phyloP scores from a whole-genome alignment of 495 filamentous ascomycete species.

The Penicillium flavigenum region DNA sequence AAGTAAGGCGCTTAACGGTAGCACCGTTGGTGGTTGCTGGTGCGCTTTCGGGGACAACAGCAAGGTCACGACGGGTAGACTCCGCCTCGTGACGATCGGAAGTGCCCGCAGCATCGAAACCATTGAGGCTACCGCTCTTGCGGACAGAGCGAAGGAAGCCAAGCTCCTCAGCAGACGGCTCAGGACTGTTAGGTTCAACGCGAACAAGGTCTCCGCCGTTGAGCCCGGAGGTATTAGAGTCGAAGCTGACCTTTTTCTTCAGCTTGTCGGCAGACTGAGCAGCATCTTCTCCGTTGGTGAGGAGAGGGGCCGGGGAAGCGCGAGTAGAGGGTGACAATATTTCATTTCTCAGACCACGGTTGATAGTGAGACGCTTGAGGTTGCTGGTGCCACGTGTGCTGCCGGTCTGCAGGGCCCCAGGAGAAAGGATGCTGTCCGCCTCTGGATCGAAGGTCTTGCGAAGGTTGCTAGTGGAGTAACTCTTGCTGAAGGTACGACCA shows the following conservation, averaged over 20 bases:
- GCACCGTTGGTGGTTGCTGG: slow-evolving; percentile 34
- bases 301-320: slow-evolving; percentile 37
- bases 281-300: slow-evolving; percentile 51
- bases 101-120: slow-evolving; percentile 46
- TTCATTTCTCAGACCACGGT: slow-evolving; percentile 76
- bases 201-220: slow-evolving; percentile 47
- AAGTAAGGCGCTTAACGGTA: slow-evolving; percentile 29
- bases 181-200: slow-evolving; percentile 46
- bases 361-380: slow-evolving; percentile 87
- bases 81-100: slow-evolving; percentile 63
- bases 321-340: slow-evolving; percentile 53
- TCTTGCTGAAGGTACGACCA: slow-evolving; percentile 60
- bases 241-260: slow-evolving; percentile 89
- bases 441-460: slow-evolving; percentile 62
- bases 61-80: slow-evolving; percentile 70
- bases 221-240: slow-evolving; percentile 52
- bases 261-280: slow-evolving; percentile 45
- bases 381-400: slow-evolving; percentile 60
- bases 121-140: slow-evolving; percentile 46
- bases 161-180: slow-evolving; percentile 64
- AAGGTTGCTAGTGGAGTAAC: slow-evolving; percentile 65
- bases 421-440: slow-evolving; percentile 79
- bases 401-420: slow-evolving; percentile 78
- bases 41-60: slow-evolving; percentile 72
- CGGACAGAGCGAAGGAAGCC: slow-evolving; percentile 61